These are phyloP conservation scores for Triticum timopheevii DNA, from an alignment of 176 grass and related monocot genomes.

Conservation along the genomic window DNA sequence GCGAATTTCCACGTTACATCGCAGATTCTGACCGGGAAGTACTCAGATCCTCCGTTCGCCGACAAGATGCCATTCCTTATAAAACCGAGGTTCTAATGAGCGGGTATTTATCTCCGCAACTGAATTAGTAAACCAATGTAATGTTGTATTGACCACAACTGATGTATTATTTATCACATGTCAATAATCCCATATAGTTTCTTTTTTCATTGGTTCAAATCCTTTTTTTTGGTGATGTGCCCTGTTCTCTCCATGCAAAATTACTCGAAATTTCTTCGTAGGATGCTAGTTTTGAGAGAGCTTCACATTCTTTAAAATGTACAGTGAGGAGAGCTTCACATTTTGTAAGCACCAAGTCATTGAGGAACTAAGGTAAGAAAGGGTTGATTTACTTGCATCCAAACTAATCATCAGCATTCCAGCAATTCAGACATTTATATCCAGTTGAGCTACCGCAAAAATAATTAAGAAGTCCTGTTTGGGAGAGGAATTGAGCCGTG, in stretches of 20 bases:
- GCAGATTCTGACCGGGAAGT: slow-evolving; percentile 87
- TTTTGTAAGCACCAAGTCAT: no score
- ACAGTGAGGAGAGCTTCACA: no score
- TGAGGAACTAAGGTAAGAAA: background rate
- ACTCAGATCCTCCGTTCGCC: slow-evolving; percentile 73
- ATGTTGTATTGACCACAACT: slow-evolving; percentile 16
- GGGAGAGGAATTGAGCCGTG: background rate
- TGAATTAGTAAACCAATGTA: slow-evolving; percentile 22
- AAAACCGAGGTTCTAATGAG: slow-evolving; percentile 68
- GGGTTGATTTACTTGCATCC: background rate
- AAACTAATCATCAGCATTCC: no score
- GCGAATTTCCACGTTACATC: slow-evolving; percentile 79
- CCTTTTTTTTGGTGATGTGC: background rate
- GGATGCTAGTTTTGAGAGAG: background rate
- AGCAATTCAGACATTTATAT: no score
- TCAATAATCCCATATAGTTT: slow-evolving; percentile 56
- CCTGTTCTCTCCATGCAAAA: background rate
- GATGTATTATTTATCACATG: slow-evolving; percentile 43
- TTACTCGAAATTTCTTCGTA: background rate
- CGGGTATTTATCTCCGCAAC: background rate
- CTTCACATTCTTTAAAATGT: no score
- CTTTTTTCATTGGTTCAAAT: slow-evolving; percentile 1
- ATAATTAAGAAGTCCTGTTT: background rate
- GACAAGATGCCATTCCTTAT: slow-evolving; percentile 89
- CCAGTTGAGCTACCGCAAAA: background rate